Conservation (phyloP, 2,329 filamentous ascomycete species). For the Colletotrichum limetticola region DNA sequence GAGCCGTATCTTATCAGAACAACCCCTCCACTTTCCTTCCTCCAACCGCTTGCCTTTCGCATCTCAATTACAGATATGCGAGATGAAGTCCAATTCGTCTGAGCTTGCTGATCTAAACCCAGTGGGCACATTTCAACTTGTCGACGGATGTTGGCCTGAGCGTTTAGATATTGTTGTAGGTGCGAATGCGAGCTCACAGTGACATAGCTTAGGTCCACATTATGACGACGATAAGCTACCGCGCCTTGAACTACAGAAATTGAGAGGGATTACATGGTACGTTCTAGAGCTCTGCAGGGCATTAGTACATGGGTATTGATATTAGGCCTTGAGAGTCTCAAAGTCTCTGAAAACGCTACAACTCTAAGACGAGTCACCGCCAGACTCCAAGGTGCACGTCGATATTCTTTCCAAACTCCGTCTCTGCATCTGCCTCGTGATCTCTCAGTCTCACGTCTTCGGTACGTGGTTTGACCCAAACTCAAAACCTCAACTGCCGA, state of each 20-base stretch:
- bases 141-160: no score
- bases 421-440: not conserved
- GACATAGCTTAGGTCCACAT: no score
- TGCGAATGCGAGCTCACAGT: no score
- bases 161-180: no score
- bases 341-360: not conserved
- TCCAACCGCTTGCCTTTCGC: no score
- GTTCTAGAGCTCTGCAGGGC: not conserved
- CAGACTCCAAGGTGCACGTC: not conserved
- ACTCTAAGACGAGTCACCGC: not conserved
- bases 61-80: no score
- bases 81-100: no score
- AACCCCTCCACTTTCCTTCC: no score
- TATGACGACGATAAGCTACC: not conserved
- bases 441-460: not conserved
- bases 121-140: no score
- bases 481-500: not conserved
- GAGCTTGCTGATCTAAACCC: no score
- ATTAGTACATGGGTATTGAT: constrained; percentile 11
- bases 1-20: no score
- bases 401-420: not conserved
- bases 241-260: not conserved
- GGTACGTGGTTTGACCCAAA: not conserved
- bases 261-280: not conserved
- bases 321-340: not conserved